These are phyloP conservation scores for Paramecium primaurelia DNA, from an alignment of 73 alveolate species.

Conservation along the genomic window DNA sequence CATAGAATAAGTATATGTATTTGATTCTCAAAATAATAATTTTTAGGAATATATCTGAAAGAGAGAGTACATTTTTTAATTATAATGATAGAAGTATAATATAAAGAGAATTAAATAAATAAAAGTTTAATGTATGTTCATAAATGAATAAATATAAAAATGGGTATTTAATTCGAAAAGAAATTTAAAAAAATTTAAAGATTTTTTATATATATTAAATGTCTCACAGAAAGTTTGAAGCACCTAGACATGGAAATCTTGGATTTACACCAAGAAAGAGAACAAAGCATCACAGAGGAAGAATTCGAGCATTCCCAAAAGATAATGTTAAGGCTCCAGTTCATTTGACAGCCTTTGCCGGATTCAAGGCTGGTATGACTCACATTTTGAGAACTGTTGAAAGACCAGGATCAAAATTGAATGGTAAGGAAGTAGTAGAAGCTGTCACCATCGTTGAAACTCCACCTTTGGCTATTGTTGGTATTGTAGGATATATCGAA, in stretches of 20 bases:
- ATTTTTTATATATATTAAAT: conserved; percentile 48
- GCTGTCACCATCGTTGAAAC: conserved; percentile 98
- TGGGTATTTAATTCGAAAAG: not conserved
- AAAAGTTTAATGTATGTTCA: not conserved
- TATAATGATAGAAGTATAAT: not conserved
- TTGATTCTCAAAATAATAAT: no score
- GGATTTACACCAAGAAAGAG: conserved; percentile 99
- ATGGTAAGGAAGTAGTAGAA: conserved; percentile 99
- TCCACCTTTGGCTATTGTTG: conserved; percentile 99
- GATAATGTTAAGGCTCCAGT: conserved; percentile 91
- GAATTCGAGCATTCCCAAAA: conserved; percentile 95
- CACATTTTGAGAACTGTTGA: conserved; percentile 99
- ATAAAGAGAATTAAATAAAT: not conserved
- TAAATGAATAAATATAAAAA: not conserved
- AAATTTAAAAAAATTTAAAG: not conserved
- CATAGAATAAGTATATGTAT: no score
- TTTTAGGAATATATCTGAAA: no score
- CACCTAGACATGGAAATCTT: conserved; percentile 99
- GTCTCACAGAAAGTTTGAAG: conserved; percentile 99
- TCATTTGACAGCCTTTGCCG: conserved; percentile 99
- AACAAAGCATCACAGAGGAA: conserved; percentile 97
- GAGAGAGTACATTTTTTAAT: no score
- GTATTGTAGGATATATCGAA: conserved; percentile 99
- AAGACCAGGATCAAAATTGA: conserved; percentile 96
- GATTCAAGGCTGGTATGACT: conserved; percentile 99